Base-by-base conservation (phyloP, 768 basidiomycete species). In the Agrocybe chaxingu region DNA sequence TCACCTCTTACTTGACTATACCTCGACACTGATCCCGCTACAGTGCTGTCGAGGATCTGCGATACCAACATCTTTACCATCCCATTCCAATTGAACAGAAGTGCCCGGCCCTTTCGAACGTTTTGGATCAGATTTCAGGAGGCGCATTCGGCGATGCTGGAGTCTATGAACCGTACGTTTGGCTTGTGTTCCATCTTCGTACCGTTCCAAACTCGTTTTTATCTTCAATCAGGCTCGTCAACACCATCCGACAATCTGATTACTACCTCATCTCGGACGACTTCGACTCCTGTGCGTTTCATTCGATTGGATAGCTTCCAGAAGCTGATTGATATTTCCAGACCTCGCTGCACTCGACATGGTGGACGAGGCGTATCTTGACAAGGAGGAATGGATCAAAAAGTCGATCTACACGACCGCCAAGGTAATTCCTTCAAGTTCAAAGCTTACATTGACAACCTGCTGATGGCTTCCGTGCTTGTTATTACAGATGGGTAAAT, bases 211-310 rank as follows among this genome's bases (percentile, higher is more conserved):
- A 38, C 35, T 31, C 9, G 45, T 19, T 61, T 54, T 58, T 61
- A 8, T 19, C 33, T 19, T 48, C 24, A 24, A 24, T 24, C 24
- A 88, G 85, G 16, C 71, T 90, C 38, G 70, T 89, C 54, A 87
- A 87, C 66, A 92, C 87, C 13, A 81, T 91, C 58, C 75, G 84
- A 36, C 81, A 89, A 60, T 78, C 79, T 38, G 89, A 93, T 56
- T 81, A 86, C 65, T 91, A 90, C 66, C 76, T 93, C 44, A 64
- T 96, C 50, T 84, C 90, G 0, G 94, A 98, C 63, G 95, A 98
- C 72, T 98, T 98, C 62, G 89, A 93, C 56, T 93, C 92, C 7
- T 96, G 85, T 93, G 44, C 54, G 85, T 71, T 35, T 9, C 37
- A 4, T 18, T 37, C 32, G 19, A 45, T 16, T 38, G 13, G 7